A percentile compares a stretch with the other conserved stretches of the same genome.
phyloP scores from a whole-genome alignment of 2,329 filamentous ascomycete species.

The Penicillium rolfsii region DNA sequence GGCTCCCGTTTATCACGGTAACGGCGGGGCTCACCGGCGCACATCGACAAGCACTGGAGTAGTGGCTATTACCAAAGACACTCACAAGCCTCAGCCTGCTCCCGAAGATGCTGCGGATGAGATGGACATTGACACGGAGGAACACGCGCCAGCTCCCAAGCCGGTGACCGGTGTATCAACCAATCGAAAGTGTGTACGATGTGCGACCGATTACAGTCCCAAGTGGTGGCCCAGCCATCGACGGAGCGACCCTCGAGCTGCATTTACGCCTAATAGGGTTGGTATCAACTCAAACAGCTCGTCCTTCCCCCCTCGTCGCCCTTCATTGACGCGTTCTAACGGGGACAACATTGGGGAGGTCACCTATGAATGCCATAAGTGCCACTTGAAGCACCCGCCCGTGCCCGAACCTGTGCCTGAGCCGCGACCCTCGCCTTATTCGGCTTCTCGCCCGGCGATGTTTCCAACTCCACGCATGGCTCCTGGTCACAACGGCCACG shows the following conservation, averaged over 20 bases:
- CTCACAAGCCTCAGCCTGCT: conserved; percentile 24
- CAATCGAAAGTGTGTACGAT: conserved; percentile 45
- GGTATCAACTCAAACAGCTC: conserved; percentile 31
- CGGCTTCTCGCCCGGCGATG: conserved; percentile 37
- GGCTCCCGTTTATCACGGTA: conserved; percentile 34
- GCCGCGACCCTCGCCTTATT: conserved; percentile 40
- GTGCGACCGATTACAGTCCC: conserved; percentile 46
- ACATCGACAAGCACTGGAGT: conserved; percentile 57
- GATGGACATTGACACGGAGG: conserved; percentile 39
- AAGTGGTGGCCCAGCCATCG: conserved; percentile 66
- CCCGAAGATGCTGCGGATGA: conserved; percentile 32
- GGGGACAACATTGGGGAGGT: conserved; percentile 37
- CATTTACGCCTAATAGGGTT: conserved; percentile 39
- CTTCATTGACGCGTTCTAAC: conserved; percentile 31
- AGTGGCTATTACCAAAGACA: conserved; percentile 31
- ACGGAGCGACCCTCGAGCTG: conserved; percentile 55
- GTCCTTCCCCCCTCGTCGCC: conserved; percentile 33
- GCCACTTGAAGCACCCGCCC: conserved; percentile 54
- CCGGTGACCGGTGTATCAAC: conserved; percentile 24
- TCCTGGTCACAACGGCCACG: conserved; percentile 2
- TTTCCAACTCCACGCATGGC: conserved; percentile 37
- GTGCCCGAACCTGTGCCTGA: conserved; percentile 42
- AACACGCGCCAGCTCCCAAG: conserved; percentile 26
- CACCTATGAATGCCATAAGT: conserved; percentile 75
- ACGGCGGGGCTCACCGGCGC: conserved; percentile 54